A percentile compares a stretch with the other conserved stretches of the same genome.
These are phyloP conservation scores for Xylaria sp. DNA, from an alignment of 2,329 filamentous ascomycete genomes.

Conservation along the genomic window DNA sequence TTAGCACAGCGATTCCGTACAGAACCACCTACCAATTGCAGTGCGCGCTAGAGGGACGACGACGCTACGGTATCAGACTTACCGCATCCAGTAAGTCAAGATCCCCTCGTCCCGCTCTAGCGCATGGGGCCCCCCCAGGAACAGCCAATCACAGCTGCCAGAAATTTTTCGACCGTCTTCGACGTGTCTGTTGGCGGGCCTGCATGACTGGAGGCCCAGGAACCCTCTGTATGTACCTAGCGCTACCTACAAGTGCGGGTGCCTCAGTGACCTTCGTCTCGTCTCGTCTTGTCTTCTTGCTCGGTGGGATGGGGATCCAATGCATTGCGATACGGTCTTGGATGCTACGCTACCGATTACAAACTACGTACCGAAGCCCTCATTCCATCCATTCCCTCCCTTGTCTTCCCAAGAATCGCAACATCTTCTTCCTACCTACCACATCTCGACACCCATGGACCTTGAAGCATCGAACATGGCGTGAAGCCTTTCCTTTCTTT, in stretches of 20 bases:
- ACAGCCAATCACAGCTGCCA: conserved; percentile 8
- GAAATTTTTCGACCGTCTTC: conserved; percentile 8
- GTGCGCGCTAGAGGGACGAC: no score
- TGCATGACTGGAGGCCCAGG: no score
- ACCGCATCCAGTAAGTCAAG: conserved; percentile 8
- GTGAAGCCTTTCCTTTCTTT: conserved; percentile 13
- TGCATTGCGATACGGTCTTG: not conserved
- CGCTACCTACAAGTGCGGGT: no score
- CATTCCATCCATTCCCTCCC: conserved; percentile 10
- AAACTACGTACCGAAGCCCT: not conserved
- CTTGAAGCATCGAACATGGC: conserved; percentile 4
- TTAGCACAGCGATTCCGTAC: no score
- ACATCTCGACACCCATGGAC: not conserved
- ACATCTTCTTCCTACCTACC: not conserved
- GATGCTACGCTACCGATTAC: conserved; percentile 1
- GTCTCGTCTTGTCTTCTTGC: no score
- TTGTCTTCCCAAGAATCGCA: conserved; percentile 1
- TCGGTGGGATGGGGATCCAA: not conserved
- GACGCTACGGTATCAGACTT: not conserved
- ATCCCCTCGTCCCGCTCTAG: not conserved
- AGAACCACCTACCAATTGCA: no score
- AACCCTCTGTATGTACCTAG: no score
- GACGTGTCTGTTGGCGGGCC: not conserved
- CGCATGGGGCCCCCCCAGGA: not conserved
- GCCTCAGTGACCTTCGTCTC: no score